Evolutionary conservation across 2,329 filamentous ascomycete genomes (phyloP).

Genomic region (Emergomyces africanus): DNA sequence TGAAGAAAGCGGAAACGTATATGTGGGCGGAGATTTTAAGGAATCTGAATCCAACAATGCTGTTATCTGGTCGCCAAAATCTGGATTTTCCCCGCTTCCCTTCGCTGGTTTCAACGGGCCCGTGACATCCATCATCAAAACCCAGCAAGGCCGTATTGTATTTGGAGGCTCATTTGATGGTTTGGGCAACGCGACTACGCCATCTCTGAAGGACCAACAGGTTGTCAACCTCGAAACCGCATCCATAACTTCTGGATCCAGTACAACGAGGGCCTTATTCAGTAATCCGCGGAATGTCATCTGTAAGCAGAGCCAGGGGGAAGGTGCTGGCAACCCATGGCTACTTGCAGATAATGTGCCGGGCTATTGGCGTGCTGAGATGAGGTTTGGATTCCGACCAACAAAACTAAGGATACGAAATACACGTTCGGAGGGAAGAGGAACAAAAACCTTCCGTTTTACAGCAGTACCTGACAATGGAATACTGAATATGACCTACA

Average conservation of each 20-base stretch:
- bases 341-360: slow-evolving; percentile 59
- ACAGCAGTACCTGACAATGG: slow-evolving; percentile 75
- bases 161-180: slow-evolving; percentile 88
- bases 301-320: slow-evolving; percentile 55
- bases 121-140: slow-evolving; percentile 71
- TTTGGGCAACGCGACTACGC: slow-evolving; percentile 62
- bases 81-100: slow-evolving; percentile 66
- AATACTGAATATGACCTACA: slow-evolving; percentile 91
- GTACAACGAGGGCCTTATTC: slow-evolving; percentile 51
- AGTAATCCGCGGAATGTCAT: slow-evolving; percentile 67
- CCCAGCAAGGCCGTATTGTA: slow-evolving; percentile 69
- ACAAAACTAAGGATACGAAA: slow-evolving; percentile 83
- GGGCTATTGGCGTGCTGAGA: slow-evolving; percentile 73
- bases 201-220: slow-evolving; percentile 51
- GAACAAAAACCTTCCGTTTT: slow-evolving; percentile 79
- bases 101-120: slow-evolving; percentile 94
- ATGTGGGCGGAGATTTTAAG: slow-evolving; percentile 78
- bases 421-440: slow-evolving; percentile 67
- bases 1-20: slow-evolving; percentile 61
- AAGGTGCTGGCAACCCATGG: slow-evolving; percentile 69
- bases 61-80: slow-evolving; percentile 59
- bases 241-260: slow-evolving; percentile 52
- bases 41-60: slow-evolving; percentile 77
- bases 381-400: slow-evolving; percentile 73
- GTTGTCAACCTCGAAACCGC: slow-evolving; percentile 74